Evolutionary conservation across 352 stramenopile species (phyloP).

Genomic region (Pythium biforme): DNA sequence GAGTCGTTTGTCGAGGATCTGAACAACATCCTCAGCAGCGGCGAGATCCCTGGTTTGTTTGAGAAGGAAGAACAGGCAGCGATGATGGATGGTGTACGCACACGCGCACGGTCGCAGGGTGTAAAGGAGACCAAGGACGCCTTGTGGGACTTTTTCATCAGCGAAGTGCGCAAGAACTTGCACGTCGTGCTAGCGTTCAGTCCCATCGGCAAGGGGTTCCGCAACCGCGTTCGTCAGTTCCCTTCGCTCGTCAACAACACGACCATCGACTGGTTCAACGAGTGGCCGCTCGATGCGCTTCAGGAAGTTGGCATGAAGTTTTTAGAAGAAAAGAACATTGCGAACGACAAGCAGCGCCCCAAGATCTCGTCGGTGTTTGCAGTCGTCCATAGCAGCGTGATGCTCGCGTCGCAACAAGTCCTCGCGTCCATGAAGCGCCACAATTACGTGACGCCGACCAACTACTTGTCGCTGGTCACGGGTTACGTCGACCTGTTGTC

Average conservation of each 20-base stretch:
- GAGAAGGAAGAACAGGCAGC: slow-evolving; percentile 88
- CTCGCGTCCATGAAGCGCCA: slow-evolving; percentile 89
- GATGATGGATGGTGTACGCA: slow-evolving; percentile 84
- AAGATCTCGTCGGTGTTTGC: slow-evolving; percentile 90
- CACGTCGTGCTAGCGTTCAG: slow-evolving; percentile 93
- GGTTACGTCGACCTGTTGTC: slow-evolving; percentile 85
- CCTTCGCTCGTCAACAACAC: slow-evolving; percentile 94
- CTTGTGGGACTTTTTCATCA: slow-evolving; percentile 93
- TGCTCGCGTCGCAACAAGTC: slow-evolving; percentile 81
- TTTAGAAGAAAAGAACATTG: slow-evolving; percentile 85
- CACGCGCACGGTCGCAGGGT: slow-evolving; percentile 58
- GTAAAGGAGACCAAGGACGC: slow-evolving; percentile 89
- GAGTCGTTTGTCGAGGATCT: slow-evolving; percentile 93
- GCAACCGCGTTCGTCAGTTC: slow-evolving; percentile 86
- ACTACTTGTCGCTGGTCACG: slow-evolving; percentile 92
- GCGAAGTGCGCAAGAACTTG: slow-evolving; percentile 87
- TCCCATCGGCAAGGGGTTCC: slow-evolving; percentile 88
- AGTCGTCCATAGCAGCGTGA: slow-evolving; percentile 86
- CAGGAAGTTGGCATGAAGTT: slow-evolving; percentile 94
- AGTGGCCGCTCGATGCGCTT: slow-evolving; percentile 90
- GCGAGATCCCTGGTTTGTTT: slow-evolving; percentile 91
- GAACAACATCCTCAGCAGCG: slow-evolving; percentile 92
- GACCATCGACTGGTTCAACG: slow-evolving; percentile 94
- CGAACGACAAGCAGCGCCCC: slow-evolving; percentile 59
- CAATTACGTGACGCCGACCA: slow-evolving; percentile 94